These are phyloP conservation scores for Cunninghamia lanceolata DNA, from an alignment of 75 land plant genomes.

Conservation along the genomic window DNA sequence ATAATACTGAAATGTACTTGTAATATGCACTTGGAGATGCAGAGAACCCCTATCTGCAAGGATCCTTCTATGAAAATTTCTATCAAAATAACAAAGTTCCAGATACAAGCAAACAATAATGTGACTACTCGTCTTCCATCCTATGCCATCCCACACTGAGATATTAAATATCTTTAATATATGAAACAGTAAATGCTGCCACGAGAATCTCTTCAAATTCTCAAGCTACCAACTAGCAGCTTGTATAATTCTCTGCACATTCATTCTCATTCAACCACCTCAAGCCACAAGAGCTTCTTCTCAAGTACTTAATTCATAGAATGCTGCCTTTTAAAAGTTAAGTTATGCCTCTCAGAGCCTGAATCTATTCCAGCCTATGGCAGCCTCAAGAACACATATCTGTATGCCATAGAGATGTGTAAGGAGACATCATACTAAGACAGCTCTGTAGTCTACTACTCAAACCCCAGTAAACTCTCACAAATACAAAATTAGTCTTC, in stretches of 20 bases:
- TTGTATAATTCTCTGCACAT: background rate
- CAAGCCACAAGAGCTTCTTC: background rate
- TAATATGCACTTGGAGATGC: background rate
- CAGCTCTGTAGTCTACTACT: background rate
- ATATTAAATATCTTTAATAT: background rate
- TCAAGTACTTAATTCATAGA: background rate
- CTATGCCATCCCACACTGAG: background rate
- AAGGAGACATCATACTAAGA: constrained; percentile 1
- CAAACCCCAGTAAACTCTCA: background rate
- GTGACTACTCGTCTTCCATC: background rate
- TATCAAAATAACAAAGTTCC: background rate
- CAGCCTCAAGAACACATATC: background rate
- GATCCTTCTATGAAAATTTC: background rate
- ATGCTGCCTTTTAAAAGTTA: background rate
- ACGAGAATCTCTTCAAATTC: background rate
- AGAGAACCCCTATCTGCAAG: background rate
- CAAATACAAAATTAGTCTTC: background rate
- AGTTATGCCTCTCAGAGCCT: background rate
- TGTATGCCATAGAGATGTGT: constrained; percentile 1
- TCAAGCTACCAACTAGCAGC: background rate
- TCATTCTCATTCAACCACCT: background rate
- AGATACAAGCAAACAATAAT: background rate
- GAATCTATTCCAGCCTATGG: constrained; percentile 4
- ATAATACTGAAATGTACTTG: constrained; percentile 4
- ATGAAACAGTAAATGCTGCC: background rate